phyloP scores from a whole-genome alignment of 768 basidiomycete genomes.

The Kwoniella mangroviensis region DNA sequence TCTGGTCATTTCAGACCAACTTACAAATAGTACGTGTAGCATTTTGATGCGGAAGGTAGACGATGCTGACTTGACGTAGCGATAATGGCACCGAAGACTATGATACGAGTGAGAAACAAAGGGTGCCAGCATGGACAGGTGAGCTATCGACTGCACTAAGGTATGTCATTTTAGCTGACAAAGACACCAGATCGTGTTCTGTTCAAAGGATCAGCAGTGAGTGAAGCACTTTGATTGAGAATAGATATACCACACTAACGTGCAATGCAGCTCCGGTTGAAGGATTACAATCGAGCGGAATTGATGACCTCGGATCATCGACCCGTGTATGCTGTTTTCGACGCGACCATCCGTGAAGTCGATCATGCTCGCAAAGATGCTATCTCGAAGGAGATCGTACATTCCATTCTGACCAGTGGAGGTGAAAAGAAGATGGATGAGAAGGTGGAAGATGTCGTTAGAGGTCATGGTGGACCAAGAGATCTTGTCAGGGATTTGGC shows the following conservation, averaged over 20 bases:
- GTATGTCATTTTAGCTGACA: constrained; percentile 25
- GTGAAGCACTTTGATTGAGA: constrained; percentile 3
- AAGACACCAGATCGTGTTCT: constrained; percentile 80
- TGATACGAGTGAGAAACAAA: constrained; percentile 93
- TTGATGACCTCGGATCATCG: constrained; percentile 92
- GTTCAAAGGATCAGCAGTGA: constrained; percentile 68
- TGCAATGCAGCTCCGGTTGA: constrained; percentile 65
- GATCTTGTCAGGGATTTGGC: constrained; percentile 24
- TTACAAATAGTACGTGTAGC: constrained; percentile 74
- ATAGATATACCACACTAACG: neutral
- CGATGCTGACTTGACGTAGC: constrained; percentile 35
- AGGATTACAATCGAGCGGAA: constrained; percentile 81
- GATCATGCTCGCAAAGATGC: constrained; percentile 75
- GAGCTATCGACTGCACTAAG: constrained; percentile 34
- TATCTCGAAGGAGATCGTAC: constrained; percentile 57
- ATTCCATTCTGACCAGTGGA: constrained; percentile 19
- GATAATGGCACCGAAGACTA: constrained; percentile 71
- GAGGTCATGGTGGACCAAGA: constrained; percentile 20
- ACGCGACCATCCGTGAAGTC: constrained; percentile 74
- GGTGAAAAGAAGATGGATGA: constrained; percentile 21
- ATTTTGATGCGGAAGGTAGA: too few relatives aligned
- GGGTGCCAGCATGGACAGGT: constrained; percentile 98
- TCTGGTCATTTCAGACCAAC: constrained; percentile 66
- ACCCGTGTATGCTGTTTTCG: constrained; percentile 88
- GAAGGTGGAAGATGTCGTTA: constrained; percentile 28